Evolutionary conservation across 2,329 filamentous ascomycete genomes (phyloP).

Genomic region (Penicillium sp.): DNA sequence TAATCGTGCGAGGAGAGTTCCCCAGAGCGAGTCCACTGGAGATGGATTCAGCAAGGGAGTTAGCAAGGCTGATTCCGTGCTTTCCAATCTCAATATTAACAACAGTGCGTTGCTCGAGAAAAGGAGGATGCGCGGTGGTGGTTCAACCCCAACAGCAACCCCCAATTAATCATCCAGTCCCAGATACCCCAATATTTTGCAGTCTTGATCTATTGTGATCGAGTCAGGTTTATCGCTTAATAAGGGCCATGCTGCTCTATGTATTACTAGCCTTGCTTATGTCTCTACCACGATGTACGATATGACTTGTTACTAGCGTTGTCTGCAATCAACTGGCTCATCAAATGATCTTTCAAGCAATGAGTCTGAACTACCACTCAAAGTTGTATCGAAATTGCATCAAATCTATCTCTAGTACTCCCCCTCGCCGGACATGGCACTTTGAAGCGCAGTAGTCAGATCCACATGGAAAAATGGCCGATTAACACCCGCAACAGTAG

Average conservation of each 20-base stretch:
- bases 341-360: too few species aligned
- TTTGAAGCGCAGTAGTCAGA: background rate
- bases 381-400: background rate
- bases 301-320: background rate
- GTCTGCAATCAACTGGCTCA: background rate
- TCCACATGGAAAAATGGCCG: background rate
- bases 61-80: background rate
- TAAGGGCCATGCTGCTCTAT: background rate
- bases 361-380: background rate
- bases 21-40: background rate
- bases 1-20: background rate
- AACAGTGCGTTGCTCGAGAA: background rate
- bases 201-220: background rate
- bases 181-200: background rate
- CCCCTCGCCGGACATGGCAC: background rate
- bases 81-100: background rate
- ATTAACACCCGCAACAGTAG: background rate
- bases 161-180: background rate
- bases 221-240: too few species aligned
- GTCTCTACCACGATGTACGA: background rate
- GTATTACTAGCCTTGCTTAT: background rate
- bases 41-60: background rate
- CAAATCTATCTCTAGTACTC: background rate
- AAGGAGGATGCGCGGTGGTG: background rate
- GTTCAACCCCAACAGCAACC: background rate